Conservation (phyloP, 2,329 filamentous ascomycete species). For the Aquanectria penicillioides region DNA sequence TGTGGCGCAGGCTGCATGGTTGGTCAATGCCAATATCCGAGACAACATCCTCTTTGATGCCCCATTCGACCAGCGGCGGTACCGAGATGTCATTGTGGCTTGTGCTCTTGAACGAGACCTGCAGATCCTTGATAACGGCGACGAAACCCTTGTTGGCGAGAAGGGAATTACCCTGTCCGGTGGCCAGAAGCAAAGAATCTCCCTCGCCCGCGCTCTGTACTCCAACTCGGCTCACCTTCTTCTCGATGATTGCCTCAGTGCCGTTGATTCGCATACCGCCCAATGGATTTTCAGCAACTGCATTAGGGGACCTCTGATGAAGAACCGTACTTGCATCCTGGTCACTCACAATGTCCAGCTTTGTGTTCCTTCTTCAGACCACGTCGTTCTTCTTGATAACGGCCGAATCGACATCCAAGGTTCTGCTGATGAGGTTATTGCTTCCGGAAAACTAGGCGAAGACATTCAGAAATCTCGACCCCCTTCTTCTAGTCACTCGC, state of each 20-base stretch:
- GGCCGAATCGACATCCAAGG: slow-evolving; percentile 83
- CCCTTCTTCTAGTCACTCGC: slow-evolving; percentile 75
- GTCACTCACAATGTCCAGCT: slow-evolving; percentile 96
- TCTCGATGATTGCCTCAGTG: slow-evolving; percentile 94
- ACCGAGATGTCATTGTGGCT: slow-evolving; percentile 87
- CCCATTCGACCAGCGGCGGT: slow-evolving; percentile 81
- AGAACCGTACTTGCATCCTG: slow-evolving; percentile 87
- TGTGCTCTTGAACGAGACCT: slow-evolving; percentile 93
- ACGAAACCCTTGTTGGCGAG: slow-evolving; percentile 93
- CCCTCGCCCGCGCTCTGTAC: slow-evolving; percentile 95
- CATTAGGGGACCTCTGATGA: slow-evolving; percentile 89
- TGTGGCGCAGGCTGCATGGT: slow-evolving; percentile 95
- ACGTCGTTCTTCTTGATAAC: slow-evolving; percentile 87
- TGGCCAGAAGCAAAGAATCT: slow-evolving; percentile 97
- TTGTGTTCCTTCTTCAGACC: slow-evolving; percentile 81
- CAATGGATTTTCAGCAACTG: slow-evolving; percentile 98
- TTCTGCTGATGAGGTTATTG: slow-evolving; percentile 79
- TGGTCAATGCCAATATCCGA: slow-evolving; percentile 94
- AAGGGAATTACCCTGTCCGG: slow-evolving; percentile 97
- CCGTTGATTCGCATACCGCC: slow-evolving; percentile 95
- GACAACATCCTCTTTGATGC: slow-evolving; percentile 95
- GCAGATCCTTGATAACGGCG: slow-evolving; percentile 90
- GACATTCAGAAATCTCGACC: slow-evolving; percentile 80
- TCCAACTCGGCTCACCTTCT: slow-evolving; percentile 91
- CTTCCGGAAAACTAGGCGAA: slow-evolving; percentile 88